phyloP scores from a whole-genome alignment of 1,284 basidiomycete species.

The Cronartium quercuum region DNA sequence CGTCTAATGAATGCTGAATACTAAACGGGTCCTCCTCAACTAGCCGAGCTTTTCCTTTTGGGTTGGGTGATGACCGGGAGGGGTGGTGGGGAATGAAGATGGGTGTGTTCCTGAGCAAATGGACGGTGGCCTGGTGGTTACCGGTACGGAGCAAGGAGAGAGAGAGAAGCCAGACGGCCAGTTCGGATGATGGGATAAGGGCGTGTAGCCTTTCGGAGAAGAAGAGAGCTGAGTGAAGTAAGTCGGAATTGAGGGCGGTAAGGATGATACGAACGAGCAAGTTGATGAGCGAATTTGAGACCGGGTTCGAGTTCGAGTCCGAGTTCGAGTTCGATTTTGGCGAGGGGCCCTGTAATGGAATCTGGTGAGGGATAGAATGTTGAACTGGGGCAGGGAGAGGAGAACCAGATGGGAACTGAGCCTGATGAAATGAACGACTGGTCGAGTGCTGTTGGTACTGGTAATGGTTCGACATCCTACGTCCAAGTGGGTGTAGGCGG shows the following conservation, averaged over 20 bases:
- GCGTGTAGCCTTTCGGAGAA: slow-evolving; percentile 44
- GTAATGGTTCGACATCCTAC: not conserved
- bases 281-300: slow-evolving; percentile 36
- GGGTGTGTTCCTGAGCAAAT: slow-evolving; percentile 42
- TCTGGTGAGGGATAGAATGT: not conserved
- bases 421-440: not conserved
- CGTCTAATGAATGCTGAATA: not conserved
- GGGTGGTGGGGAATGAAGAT: slow-evolving; percentile 37
- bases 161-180: slow-evolving; percentile 42
- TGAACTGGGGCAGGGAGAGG: not conserved
- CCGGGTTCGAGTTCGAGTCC: not conserved
- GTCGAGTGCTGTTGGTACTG: not conserved
- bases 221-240: slow-evolving; percentile 44
- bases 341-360: not conserved
- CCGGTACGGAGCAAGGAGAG: slow-evolving; percentile 28
- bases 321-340: not conserved
- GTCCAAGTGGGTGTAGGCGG: not conserved
- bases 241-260: slow-evolving; percentile 20
- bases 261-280: slow-evolving; percentile 23
- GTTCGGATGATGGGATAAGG: slow-evolving; percentile 43
- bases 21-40: slow-evolving; percentile 21
- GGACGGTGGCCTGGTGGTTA: slow-evolving; percentile 41
- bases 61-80: slow-evolving; percentile 9
- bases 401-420: not conserved
- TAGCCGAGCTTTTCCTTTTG: slow-evolving; percentile 10